A percentile compares a stretch with the other conserved stretches of the same genome.
These are phyloP conservation scores for Crithidia sp. DNA, from an alignment of 208 protist genomes.

Conservation along the genomic window DNA sequence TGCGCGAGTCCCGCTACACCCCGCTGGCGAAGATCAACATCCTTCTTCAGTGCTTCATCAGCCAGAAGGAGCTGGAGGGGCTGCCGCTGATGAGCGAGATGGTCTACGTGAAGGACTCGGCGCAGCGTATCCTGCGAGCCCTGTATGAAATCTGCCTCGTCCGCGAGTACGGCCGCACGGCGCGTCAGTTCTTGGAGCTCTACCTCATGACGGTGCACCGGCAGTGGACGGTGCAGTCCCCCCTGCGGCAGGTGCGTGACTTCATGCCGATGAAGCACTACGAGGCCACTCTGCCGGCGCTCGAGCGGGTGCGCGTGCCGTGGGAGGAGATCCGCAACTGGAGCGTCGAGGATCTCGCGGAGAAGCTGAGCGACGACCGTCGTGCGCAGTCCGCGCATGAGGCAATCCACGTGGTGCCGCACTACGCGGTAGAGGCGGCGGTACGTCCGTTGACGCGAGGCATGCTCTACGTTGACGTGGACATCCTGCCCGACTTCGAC, in stretches of 20 bases:
- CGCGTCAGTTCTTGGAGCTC: constrained; percentile 89
- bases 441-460: constrained; percentile 96
- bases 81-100: constrained; percentile 99
- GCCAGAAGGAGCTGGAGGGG: constrained; percentile 95
- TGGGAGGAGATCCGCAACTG: constrained; percentile 97
- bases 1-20: constrained; percentile 97
- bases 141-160: constrained; percentile 97
- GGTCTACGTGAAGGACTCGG: constrained; percentile 99
- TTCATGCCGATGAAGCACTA: constrained; percentile 82
- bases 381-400: constrained; percentile 88
- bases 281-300: constrained; percentile 86
- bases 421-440: constrained; percentile 90
- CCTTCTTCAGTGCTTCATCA: constrained; percentile 99
- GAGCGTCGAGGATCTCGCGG: constrained; percentile 92
- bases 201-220: constrained; percentile 95
- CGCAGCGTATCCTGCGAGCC: constrained; percentile 90
- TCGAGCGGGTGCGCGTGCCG: constrained; percentile 96
- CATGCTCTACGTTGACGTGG: constrained; percentile 96
- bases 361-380: constrained; percentile 89
- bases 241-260: constrained; percentile 89
- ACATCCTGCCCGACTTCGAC: constrained; percentile 96
- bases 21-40: constrained; percentile 98
- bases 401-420: constrained; percentile 95
- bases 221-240: constrained; percentile 97
- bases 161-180: constrained; percentile 96